Evolutionary conservation across 768 basidiomycete species (phyloP).

Genomic region (Macrolepiota albuminosa): DNA sequence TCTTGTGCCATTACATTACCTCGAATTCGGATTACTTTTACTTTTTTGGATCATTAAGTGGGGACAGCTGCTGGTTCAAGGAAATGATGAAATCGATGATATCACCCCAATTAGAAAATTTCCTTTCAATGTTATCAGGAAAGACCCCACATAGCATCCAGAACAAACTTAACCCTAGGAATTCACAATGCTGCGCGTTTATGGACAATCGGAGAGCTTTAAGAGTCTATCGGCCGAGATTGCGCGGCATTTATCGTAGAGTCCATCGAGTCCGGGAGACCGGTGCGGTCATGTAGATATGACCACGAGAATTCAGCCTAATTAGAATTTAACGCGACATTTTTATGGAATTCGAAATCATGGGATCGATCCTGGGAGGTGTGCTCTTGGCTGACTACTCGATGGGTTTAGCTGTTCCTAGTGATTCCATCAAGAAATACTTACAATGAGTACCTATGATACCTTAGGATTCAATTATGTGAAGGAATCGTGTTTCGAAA

Average conservation of each 20-base stretch:
- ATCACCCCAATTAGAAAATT: not conserved
- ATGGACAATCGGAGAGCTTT: not conserved
- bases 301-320: not conserved
- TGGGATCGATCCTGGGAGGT: not conserved
- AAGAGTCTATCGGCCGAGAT: not conserved
- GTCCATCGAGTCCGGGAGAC: slow-evolving; percentile 3
- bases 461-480: not conserved
- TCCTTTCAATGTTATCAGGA: not conserved
- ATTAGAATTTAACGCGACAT: not conserved
- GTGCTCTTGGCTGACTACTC: not conserved
- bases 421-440: not conserved
- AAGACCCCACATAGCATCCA: not conserved
- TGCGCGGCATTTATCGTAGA: not conserved
- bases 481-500: not conserved
- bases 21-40: not conserved
- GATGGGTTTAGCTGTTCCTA: not conserved
- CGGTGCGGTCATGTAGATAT: not conserved
- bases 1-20: not conserved
- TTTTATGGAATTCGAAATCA: not conserved
- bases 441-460: not conserved
- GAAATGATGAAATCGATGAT: not conserved
- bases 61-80: not conserved
- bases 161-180: not conserved
- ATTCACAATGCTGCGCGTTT: not conserved
- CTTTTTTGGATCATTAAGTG: slow-evolving; percentile 1